phyloP scores from a whole-genome alignment of 2,329 filamentous ascomycete species.

The Cladosporium velox region DNA sequence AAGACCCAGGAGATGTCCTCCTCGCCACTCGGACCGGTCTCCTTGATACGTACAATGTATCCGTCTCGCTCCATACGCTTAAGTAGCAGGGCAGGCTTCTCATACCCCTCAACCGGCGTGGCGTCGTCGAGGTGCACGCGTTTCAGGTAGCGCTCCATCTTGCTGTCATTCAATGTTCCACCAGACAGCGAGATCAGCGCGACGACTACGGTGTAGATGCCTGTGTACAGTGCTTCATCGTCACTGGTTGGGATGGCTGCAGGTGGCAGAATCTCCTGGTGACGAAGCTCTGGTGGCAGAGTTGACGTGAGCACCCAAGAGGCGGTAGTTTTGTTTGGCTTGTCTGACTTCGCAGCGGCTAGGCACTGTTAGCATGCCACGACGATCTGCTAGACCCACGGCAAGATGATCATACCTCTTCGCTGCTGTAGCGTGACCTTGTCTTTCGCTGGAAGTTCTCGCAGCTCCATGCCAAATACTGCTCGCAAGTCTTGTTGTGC shows the following conservation, averaged over 20 bases:
- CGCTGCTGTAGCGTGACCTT: slow-evolving; percentile 79
- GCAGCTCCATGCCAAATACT: slow-evolving; percentile 90
- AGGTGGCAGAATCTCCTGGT: slow-evolving; percentile 66
- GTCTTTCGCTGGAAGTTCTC: slow-evolving; percentile 77
- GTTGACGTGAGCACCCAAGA: slow-evolving; percentile 76
- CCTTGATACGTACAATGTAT: slow-evolving; percentile 75
- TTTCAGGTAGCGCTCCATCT: slow-evolving; percentile 72
- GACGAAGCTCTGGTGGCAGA: slow-evolving; percentile 67
- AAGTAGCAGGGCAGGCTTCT: slow-evolving; percentile 74
- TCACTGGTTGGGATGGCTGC: slow-evolving; percentile 65
- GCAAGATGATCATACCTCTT: slow-evolving; percentile 56
- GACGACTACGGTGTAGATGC: slow-evolving; percentile 77
- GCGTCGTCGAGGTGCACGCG: slow-evolving; percentile 75
- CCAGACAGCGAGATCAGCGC: slow-evolving; percentile 72
- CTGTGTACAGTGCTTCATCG: slow-evolving; percentile 77
- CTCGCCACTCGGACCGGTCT: slow-evolving; percentile 66
- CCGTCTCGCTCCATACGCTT: slow-evolving; percentile 76
- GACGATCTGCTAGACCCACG: not conserved
- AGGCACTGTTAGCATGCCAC: slow-evolving; percentile 11
- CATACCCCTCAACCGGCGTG: slow-evolving; percentile 56
- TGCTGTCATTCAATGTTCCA: slow-evolving; percentile 73
- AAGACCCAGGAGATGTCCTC: slow-evolving; percentile 79
- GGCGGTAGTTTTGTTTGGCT: slow-evolving; percentile 41
- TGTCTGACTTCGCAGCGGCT: slow-evolving; percentile 57
- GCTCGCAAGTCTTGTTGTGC: slow-evolving; percentile 71